Evolutionary conservation across 2,329 filamentous ascomycete species (phyloP).

Genomic region (Moelleriella libera): DNA sequence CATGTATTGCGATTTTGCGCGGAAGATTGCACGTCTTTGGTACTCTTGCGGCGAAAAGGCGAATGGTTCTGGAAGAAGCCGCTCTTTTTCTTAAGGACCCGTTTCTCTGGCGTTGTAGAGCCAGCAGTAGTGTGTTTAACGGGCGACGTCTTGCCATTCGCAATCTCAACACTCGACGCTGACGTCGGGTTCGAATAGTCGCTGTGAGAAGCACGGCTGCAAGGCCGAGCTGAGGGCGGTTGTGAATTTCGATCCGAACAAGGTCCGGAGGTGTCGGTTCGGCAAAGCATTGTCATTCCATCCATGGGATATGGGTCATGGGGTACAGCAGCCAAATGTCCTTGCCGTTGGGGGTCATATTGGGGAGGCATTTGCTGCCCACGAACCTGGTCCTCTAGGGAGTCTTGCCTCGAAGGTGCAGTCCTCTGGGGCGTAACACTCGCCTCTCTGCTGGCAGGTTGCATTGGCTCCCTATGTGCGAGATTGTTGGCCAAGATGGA

Average conservation of each 20-base stretch:
- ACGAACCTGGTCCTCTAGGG: constrained; percentile 8
- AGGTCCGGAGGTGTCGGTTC: constrained; percentile 53
- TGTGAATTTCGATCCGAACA: constrained; percentile 37
- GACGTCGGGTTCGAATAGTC: constrained; percentile 85
- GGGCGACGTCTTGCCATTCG: constrained; percentile 61
- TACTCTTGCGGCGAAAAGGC: constrained; percentile 86
- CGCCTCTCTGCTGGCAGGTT: constrained; percentile 33
- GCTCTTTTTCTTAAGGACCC: constrained; percentile 56
- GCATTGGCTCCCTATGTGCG: constrained; percentile 37
- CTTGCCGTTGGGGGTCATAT: constrained; percentile 38
- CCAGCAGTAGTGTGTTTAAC: constrained; percentile 45
- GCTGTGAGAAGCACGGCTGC: constrained; percentile 78
- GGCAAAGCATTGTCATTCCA: constrained; percentile 95
- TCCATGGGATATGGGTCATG: constrained; percentile 91
- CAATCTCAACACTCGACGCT: constrained; percentile 71
- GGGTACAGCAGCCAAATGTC: constrained; percentile 55
- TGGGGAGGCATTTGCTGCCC: constrained; percentile 9
- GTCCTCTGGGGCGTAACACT: constrained; percentile 35
- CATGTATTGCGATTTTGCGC: constrained; percentile 43
- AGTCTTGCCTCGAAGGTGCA: constrained; percentile 6
- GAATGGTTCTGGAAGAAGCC: constrained; percentile 89
- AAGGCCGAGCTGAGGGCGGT: constrained; percentile 52
- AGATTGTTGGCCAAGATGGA: constrained; percentile 58
- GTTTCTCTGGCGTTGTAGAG: constrained; percentile 44
- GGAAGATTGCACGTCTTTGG: constrained; percentile 45